These are phyloP conservation scores for Suillus variegatus DNA, from an alignment of 768 basidiomycete genomes.

Conservation along the genomic window DNA sequence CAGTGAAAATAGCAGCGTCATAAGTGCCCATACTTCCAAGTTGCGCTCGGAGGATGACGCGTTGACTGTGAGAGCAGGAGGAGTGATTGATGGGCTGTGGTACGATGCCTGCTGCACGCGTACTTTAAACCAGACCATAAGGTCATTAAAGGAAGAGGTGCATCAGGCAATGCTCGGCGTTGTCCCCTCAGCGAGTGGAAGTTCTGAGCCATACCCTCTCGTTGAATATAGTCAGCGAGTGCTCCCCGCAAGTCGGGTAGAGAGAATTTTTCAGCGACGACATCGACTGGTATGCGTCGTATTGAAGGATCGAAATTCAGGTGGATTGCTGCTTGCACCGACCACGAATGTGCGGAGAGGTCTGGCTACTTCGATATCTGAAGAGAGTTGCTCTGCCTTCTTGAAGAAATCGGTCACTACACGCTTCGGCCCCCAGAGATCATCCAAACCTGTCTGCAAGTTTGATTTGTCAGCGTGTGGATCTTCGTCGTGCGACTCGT, in stretches of 20 bases:
- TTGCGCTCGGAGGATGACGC: constrained; percentile 18
- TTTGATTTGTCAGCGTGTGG: rapidly evolving
- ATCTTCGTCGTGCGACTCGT: no score
- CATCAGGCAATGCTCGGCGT: neutral
- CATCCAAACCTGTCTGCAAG: no score
- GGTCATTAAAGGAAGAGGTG: constrained; percentile 25
- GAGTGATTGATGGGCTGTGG: constrained; percentile 8
- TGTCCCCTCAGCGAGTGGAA: constrained; percentile 12
- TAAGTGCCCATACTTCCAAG: constrained; percentile 17
- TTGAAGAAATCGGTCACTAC: no score
- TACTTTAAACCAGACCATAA: constrained; percentile 31
- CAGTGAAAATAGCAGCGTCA: constrained; percentile 23
- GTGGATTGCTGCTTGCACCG: no score
- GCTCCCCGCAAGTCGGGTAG: constrained; percentile 29
- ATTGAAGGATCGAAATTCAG: no score
- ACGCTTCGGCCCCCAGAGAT: no score
- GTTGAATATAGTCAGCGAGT: constrained; percentile 21
- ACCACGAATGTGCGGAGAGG: no score
- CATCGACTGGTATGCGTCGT: constrained; percentile 8
- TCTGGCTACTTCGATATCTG: no score
- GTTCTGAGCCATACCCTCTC: neutral
- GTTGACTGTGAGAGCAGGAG: constrained; percentile 19
- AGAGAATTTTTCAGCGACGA: constrained; percentile 20
- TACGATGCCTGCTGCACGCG: constrained; percentile 25
- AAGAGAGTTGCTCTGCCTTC: no score